Conservation (phyloP, 805 yeast species). For the Candida sakaeoensis region DNA sequence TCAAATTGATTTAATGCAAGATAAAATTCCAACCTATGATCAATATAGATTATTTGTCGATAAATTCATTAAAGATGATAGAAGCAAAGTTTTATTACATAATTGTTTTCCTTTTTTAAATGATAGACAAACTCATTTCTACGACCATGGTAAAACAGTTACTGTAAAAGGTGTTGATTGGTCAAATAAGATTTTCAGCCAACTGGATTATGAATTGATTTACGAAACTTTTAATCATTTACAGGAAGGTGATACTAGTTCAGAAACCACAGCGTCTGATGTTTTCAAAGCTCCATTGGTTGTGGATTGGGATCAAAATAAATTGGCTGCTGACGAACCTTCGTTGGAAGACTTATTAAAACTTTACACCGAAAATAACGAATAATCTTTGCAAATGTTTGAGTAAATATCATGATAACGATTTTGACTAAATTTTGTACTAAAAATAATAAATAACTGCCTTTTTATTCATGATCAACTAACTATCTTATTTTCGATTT, state of each 20-base stretch:
- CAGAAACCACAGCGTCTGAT: constrained; percentile 27
- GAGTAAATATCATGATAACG: no score
- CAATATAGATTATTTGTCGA: constrained; percentile 29
- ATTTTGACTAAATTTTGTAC: no score
- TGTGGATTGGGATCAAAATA: constrained; percentile 45
- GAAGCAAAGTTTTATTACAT: constrained; percentile 23
- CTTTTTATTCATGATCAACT: no score
- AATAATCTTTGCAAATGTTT: constrained; percentile 28
- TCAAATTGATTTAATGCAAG: constrained; percentile 33
- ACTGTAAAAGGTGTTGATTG: constrained; percentile 21
- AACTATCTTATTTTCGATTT: no score
- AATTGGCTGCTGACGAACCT: constrained; percentile 35
- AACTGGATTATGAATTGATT: constrained; percentile 36
- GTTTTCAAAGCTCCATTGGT: constrained; percentile 39
- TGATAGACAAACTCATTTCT: constrained; percentile 17
- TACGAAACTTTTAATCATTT: constrained; percentile 32
- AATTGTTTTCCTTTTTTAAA: constrained; percentile 36
- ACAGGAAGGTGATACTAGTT: constrained; percentile 19
- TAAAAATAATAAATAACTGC: no score
- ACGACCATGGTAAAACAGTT: constrained; percentile 14
- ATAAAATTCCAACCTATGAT: constrained; percentile 41
- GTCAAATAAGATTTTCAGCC: constrained; percentile 26
- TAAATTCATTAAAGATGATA: constrained; percentile 23
- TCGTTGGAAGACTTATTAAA: constrained; percentile 16
- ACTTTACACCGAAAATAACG: constrained; percentile 2